Conservation (phyloP, 2,329 filamentous ascomycete species). For the Tolypocladium nubicola region DNA sequence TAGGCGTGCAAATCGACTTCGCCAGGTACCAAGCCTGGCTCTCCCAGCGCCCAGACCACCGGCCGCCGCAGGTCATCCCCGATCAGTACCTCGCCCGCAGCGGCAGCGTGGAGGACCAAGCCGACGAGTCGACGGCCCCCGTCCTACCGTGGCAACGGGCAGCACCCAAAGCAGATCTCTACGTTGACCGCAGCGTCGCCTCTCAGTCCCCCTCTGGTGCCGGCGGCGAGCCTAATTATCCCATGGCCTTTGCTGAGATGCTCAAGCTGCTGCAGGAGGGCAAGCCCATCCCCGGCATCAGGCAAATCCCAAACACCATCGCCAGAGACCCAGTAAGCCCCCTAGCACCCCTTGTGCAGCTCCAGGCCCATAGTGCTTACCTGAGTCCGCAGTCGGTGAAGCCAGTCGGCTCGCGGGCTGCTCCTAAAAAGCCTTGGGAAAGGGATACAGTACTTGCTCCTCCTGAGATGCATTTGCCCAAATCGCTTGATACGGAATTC, state of each 20-base stretch:
- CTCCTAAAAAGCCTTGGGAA: slow-evolving; percentile 68
- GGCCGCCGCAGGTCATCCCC: slow-evolving; percentile 24
- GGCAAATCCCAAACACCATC: slow-evolving; percentile 73
- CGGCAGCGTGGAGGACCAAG: background rate
- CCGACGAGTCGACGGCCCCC: slow-evolving; percentile 3
- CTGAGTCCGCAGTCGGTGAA: slow-evolving; percentile 28
- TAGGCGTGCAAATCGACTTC: slow-evolving; percentile 50
- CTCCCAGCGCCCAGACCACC: slow-evolving; percentile 20
- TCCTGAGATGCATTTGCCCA: slow-evolving; percentile 10
- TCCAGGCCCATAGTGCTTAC: background rate
- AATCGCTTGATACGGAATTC: slow-evolving; percentile 22
- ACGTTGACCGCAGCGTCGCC: slow-evolving; percentile 26
- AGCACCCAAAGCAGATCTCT: slow-evolving; percentile 37
- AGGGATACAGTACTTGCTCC: slow-evolving; percentile 28
- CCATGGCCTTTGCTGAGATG: slow-evolving; percentile 74
- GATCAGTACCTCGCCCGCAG: slow-evolving; percentile 15
- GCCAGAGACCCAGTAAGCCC: slow-evolving; percentile 55
- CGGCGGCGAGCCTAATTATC: slow-evolving; percentile 57
- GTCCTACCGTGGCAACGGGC: slow-evolving; percentile 36
- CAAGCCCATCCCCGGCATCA: slow-evolving; percentile 76
- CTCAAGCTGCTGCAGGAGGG: slow-evolving; percentile 76
- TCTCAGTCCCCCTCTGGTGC: slow-evolving; percentile 9
- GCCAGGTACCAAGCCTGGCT: slow-evolving; percentile 58
- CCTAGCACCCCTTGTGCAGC: background rate
- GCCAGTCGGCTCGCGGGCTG: slow-evolving; percentile 35